Conservation (phyloP, 1,284 basidiomycete species). For the Leucoagaricus sp. region DNA sequence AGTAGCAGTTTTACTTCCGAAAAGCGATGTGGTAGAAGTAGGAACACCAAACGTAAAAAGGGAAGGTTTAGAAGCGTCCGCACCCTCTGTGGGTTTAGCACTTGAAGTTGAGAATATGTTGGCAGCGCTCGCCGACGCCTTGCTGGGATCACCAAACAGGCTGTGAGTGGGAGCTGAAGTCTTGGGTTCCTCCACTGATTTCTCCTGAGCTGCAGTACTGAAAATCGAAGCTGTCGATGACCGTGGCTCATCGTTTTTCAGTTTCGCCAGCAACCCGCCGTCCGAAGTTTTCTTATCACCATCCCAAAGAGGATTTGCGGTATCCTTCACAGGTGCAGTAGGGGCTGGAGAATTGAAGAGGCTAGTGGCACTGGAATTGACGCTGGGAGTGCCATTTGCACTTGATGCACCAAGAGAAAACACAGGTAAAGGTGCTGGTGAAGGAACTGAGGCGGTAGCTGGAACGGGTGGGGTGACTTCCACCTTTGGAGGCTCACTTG, state of each 20-base stretch:
- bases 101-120: background rate
- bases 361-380: conserved; percentile 15
- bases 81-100: background rate
- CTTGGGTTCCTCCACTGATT: background rate
- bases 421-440: background rate
- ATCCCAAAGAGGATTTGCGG: conserved; percentile 41
- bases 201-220: background rate
- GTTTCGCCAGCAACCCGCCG: background rate
- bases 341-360: conserved; percentile 15
- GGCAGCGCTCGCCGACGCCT: background rate
- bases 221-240: conserved; percentile 9
- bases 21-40: background rate
- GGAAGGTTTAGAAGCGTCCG: background rate
- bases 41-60: background rate
- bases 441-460: background rate
- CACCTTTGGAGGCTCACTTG: conserved; percentile 1
- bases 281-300: conserved; percentile 27
- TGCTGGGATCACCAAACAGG: conserved; percentile 1
- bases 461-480: background rate
- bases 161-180: background rate
- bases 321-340: conserved; percentile 29
- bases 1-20: background rate
- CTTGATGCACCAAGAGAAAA: background rate
- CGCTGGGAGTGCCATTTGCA: background rate
- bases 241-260: background rate